phyloP scores from a whole-genome alignment of 192 early-diverging fungal genomes.

The Entomortierella beljakovae region DNA sequence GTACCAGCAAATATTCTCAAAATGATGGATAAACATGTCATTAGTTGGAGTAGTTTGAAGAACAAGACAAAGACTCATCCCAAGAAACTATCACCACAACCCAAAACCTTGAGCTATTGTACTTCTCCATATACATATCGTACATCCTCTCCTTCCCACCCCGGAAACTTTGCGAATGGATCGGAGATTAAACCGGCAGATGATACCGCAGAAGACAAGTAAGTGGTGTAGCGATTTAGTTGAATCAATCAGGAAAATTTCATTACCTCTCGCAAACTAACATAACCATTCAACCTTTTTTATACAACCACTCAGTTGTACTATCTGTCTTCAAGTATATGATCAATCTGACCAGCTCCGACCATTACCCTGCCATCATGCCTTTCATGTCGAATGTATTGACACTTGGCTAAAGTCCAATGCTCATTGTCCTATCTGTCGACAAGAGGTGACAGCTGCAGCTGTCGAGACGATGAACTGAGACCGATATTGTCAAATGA shows the following conservation, averaged over 20 bases:
- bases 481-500: neutral
- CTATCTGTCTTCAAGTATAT: constrained; percentile 19
- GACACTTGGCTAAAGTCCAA: constrained; percentile 14
- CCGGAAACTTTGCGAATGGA: too few species aligned
- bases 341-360: constrained; percentile 9
- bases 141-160: too few species aligned
- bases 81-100: too few species aligned
- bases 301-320: constrained; percentile 2
- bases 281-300: neutral
- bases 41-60: constrained; percentile 3
- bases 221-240: too few species aligned
- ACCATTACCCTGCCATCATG: constrained; percentile 17
- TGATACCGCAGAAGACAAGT: too few species aligned
- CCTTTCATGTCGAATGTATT: constrained; percentile 19
- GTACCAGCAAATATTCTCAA: constrained; percentile 2
- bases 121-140: too few species aligned
- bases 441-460: constrained; percentile 9
- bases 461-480: constrained; percentile 3
- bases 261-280: too few species aligned
- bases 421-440: constrained; percentile 27
- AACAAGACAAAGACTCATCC: neutral
- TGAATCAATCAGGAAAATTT: too few species aligned
- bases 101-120: too few species aligned
- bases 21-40: constrained; percentile 13
- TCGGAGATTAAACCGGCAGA: too few species aligned